Evolutionary conservation across 225 moss, liverwort and hornwort species (phyloP).

Genomic region (Marchantia polymorpha): DNA sequence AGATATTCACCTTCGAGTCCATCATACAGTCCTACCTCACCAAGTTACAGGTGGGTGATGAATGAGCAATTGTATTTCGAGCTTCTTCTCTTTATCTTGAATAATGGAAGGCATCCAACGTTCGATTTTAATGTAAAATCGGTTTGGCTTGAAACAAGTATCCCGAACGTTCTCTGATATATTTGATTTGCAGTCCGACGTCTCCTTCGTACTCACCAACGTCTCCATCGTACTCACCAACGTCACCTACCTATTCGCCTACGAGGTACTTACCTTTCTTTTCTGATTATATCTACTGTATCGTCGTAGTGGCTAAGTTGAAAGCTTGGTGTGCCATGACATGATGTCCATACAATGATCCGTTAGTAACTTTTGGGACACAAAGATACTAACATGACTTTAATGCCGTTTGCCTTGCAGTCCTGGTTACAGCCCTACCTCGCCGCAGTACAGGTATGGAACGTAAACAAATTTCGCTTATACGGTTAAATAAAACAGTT

Average conservation of each 20-base stretch:
- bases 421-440: constrained; percentile 92
- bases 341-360: not conserved
- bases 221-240: constrained; percentile 87
- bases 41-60: constrained; percentile 67
- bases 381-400: not conserved
- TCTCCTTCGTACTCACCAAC: constrained; percentile 97
- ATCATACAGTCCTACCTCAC: constrained; percentile 86
- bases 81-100: not conserved
- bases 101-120: not conserved
- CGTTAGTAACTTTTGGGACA: not conserved
- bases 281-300: too few relatives aligned
- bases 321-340: not conserved
- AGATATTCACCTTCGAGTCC: constrained; percentile 75
- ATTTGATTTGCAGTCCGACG: constrained; percentile 60
- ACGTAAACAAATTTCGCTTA: not conserved
- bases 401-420: constrained; percentile 41
- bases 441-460: constrained; percentile 84
- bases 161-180: not conserved
- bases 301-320: not conserved
- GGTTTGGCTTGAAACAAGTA: not conserved
- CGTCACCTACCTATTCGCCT: constrained; percentile 88
- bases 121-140: not conserved
- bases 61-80: not conserved
- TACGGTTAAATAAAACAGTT: too few relatives aligned
- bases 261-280: constrained; percentile 53